phyloP scores from a whole-genome alignment of 2,329 filamentous ascomycete genomes.

The Esteya vermicola region DNA sequence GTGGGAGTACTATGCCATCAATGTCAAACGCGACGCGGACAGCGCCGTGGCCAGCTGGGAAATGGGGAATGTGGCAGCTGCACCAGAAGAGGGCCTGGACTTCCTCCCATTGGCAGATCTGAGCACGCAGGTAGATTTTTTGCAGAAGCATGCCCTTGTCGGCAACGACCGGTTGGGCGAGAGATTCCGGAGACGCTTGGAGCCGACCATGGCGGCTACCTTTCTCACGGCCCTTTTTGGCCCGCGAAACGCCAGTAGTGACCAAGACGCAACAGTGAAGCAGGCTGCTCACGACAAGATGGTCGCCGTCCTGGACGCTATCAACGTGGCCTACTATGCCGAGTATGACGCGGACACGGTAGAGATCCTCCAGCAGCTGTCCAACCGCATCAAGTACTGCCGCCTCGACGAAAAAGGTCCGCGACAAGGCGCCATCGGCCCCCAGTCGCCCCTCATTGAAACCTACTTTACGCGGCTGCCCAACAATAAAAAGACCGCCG shows the following conservation, averaged over 20 bases:
- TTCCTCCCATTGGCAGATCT: conserved; percentile 30
- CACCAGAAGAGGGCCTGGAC: conserved; percentile 33
- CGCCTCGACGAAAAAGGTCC: conserved; percentile 87
- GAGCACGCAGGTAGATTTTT: conserved; percentile 43
- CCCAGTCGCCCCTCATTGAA: conserved; percentile 73
- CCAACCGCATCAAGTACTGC: conserved; percentile 89
- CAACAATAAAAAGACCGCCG: conserved; percentile 59
- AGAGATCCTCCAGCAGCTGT: conserved; percentile 79
- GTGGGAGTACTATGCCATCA: conserved; percentile 86
- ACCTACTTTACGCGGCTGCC: conserved; percentile 88
- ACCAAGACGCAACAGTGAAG: conserved; percentile 31
- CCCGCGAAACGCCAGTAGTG: conserved; percentile 41
- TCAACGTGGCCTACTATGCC: conserved; percentile 79
- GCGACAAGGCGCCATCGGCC: conserved; percentile 64
- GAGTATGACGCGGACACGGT: conserved; percentile 79
- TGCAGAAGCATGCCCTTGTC: conserved; percentile 54
- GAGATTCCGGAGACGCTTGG: conserved; percentile 57
- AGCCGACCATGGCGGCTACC: conserved; percentile 56
- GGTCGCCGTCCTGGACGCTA: conserved; percentile 56
- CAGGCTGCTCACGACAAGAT: conserved; percentile 39
- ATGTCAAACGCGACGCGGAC: conserved; percentile 60
- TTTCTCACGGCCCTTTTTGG: conserved; percentile 57
- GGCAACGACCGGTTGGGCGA: conserved; percentile 66
- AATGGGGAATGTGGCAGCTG: conserved; percentile 38
- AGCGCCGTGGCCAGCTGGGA: conserved; percentile 60